A percentile compares a stretch with the other conserved stretches of the same genome.
Conservation (phyloP, 345 rosid genomes). For the Lepidium africanum region DNA sequence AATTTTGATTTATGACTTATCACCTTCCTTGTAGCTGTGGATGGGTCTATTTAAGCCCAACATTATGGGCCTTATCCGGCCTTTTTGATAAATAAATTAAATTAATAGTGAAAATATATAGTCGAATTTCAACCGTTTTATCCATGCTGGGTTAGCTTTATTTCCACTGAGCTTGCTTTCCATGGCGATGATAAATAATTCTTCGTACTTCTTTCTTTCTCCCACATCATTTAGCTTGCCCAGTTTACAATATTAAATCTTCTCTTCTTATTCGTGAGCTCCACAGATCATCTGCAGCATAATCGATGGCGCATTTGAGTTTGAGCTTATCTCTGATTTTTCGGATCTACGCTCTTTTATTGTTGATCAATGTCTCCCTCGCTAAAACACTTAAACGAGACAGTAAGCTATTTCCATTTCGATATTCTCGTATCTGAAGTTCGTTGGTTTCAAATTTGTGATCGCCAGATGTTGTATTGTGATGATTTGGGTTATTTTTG, state of each 20-base stretch:
- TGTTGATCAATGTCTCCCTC: constrained; percentile 20
- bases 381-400: constrained; percentile 64
- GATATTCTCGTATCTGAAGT: background rate
- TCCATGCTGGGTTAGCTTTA: constrained; percentile 9
- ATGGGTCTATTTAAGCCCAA: background rate
- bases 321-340: background rate
- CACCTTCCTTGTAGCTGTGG: background rate
- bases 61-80: background rate
- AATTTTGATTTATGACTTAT: background rate
- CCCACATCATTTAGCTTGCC: constrained; percentile 11
- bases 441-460: background rate
- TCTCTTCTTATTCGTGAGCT: background rate
- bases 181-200: constrained; percentile 19
- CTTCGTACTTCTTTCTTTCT: background rate
- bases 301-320: constrained; percentile 15
- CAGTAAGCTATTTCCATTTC: constrained; percentile 10
- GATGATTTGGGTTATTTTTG: background rate
- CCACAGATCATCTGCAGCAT: background rate
- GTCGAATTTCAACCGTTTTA: constrained; percentile 5
- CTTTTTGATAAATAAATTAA: background rate
- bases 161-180: constrained; percentile 20
- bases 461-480: background rate
- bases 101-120: background rate
- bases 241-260: background rate
- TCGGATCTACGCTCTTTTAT: constrained; percentile 3